phyloP scores from a whole-genome alignment of 768 basidiomycete species.

The Tylopilus sp. region DNA sequence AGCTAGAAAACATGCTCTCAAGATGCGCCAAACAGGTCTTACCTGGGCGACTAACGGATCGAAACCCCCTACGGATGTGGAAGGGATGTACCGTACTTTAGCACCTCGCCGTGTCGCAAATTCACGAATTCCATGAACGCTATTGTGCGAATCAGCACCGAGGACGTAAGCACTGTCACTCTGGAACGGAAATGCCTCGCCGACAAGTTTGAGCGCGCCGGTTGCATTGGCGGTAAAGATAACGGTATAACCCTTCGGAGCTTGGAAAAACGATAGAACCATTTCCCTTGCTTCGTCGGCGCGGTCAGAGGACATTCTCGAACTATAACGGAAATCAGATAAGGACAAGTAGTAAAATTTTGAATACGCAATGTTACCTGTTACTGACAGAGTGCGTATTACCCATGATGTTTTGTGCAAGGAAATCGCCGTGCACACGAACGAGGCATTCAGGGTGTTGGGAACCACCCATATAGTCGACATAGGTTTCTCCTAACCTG shows the following conservation, averaged over 20 bases:
- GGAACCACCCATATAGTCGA: slow-evolving; percentile 85
- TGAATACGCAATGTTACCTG: slow-evolving; percentile 42
- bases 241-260: too few relatives aligned
- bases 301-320: slow-evolving; percentile 61
- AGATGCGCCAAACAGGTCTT: slow-evolving; percentile 8
- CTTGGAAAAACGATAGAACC: slow-evolving; percentile 74
- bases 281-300: slow-evolving; percentile 68
- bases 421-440: too few relatives aligned
- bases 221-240: slow-evolving; percentile 81
- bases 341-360: neutral
- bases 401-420: too few relatives aligned
- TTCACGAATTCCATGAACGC: slow-evolving; percentile 77
- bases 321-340: slow-evolving; percentile 41
- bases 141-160: slow-evolving; percentile 78
- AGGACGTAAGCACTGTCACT: slow-evolving; percentile 58
- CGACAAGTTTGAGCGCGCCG: slow-evolving; percentile 75
- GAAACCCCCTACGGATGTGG: slow-evolving; percentile 63
- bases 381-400: slow-evolving; percentile 85
- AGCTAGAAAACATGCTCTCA: neutral
- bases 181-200: slow-evolving; percentile 73
- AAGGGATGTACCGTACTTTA: slow-evolving; percentile 44
- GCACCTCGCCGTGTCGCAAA: slow-evolving; percentile 59
- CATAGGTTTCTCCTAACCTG: too few relatives aligned
- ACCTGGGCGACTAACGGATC: slow-evolving; percentile 59
- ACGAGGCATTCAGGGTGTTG: slow-evolving; percentile 79